Base-by-base conservation (phyloP, 352 stramenopile genomes). In the Globisporangium radiosum region DNA sequence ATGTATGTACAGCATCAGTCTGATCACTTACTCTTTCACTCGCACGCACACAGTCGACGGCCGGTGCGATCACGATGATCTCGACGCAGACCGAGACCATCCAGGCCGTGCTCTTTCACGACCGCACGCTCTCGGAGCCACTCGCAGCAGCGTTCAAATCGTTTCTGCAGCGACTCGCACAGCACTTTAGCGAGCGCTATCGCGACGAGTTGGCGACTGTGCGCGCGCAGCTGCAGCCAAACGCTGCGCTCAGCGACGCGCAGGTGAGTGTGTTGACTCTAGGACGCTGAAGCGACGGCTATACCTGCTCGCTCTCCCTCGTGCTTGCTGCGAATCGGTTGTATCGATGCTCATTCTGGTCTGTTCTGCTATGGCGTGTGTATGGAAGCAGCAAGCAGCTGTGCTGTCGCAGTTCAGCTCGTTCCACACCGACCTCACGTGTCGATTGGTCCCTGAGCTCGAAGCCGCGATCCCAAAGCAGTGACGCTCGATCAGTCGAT, bases 31-130 rank as follows among this genome's bases (percentile, higher is more conserved):
- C 1, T 33, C 25, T 33, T 33, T 33, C 25, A 33, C 25, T 33
- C 25, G 25, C 25, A 3, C 25, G 25, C 25, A 33, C 25, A 33
- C 39, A 79, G 77, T 49, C 71, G 36, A 74, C 73, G 45, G 57
- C 71, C 0, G 70, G 68, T 1, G 74, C 76, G 39, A 65, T 93
- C n/a, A 70, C 87, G 55, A 90, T 94, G 81, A 72, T 87, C n/a
- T 81, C 80, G 4, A 70, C 82, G 44, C 69, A 90, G 54, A 81
- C 74, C 52, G 75, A 78, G 43, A 65, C 53, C 17, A 62, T 89
- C 47, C 81, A 92, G 43, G 80, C 68, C 15, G 82, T 90, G 51
- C 69, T 94, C 39, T 94, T 94, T 57, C 81, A 94, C 57, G 81
- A 92, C 51, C 76, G 80, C 19, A 84, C 73, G 17, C 45, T 75